Base-by-base conservation (phyloP, 2,329 filamentous ascomycete genomes). In the Lasiodiplodia gonubiensis region DNA sequence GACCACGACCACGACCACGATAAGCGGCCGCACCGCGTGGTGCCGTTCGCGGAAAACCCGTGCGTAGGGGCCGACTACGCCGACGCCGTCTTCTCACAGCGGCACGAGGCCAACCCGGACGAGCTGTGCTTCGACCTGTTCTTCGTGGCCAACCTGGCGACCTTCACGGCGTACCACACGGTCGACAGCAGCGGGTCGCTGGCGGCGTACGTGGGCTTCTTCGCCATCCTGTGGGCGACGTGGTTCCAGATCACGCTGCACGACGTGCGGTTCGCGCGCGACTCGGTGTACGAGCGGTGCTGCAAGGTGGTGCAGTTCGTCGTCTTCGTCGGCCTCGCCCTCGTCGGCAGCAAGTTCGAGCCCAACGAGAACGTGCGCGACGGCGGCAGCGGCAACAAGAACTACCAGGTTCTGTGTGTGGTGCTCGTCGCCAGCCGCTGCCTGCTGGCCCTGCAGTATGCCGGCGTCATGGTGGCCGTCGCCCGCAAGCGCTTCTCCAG, bases 161-260 rank as follows among this genome's bases (percentile, higher is more conserved):
- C 77, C 0, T 80, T 79, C 48, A 80, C 78, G 1, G 75, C 77
- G 10, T 78, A 79, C 70, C 77, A 79, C 67, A 77, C 77, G 2
- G 75, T 79, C 61, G 78, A 75, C n/a, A 76, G 78, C 60, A 16
- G 52, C 23, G 66, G 71, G 46, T 76, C 77, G 49, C 68, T 80
- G 1, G 68, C 75, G 23, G 76, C 75, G 33, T 80, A 80, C 68
- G 72, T 79, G 59, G 77, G 77, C 14, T 79, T 80, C 70, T 79
- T 79, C 55, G 76, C 74, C 30, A 76, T 80, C 46, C 67, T 80
- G 11, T 80, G 78, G 78, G 74, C 73, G 6, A 73, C 69, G 11
- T 80, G 78, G 78, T 79, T 79, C 67, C 76, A 80, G 66, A 74
- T 79, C 59, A 78, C 76, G 14, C 73, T 80, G 4, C 76, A 79